A percentile compares a stretch with the other conserved stretches of the same genome.
phyloP scores from a whole-genome alignment of 768 basidiomycete species.

The Tricholoma matsutake region DNA sequence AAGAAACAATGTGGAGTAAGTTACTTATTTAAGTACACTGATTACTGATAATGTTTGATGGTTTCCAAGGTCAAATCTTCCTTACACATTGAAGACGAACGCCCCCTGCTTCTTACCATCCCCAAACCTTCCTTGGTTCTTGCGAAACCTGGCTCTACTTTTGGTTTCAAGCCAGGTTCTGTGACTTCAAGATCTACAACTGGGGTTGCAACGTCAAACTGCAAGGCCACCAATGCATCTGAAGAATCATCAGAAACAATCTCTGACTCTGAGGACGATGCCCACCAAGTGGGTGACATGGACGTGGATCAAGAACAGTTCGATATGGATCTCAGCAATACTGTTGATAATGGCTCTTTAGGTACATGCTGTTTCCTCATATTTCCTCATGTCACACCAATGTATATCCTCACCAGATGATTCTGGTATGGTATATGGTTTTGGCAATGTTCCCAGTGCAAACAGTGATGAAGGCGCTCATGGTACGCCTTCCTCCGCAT shows the following conservation, averaged over 20 bases:
- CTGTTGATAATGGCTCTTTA: not conserved
- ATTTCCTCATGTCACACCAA: not conserved
- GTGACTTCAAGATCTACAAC: not conserved
- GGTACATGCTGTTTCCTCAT: not conserved
- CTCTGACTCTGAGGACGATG: not conserved
- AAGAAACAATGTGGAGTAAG: not conserved
- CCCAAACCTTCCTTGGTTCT: not conserved
- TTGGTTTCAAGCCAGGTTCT: not conserved
- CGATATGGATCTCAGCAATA: not conserved
- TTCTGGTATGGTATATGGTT: not conserved
- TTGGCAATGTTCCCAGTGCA: not conserved
- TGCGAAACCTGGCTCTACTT: not conserved
- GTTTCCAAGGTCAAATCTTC: not conserved
- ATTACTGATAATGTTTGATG: not conserved
- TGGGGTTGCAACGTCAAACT: not conserved
- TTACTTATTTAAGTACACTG: not conserved
- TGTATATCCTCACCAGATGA: not conserved
- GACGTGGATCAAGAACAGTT: not conserved
- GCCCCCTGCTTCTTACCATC: not conserved
- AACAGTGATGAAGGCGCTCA: not conserved
- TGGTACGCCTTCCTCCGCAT: not conserved
- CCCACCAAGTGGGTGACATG: not conserved
- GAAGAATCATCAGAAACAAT: not conserved
- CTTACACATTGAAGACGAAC: not conserved
- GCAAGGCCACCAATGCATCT: not conserved